These are phyloP conservation scores for Paramecium tetraurelia DNA, from an alignment of 73 alveolate species.

Conservation along the genomic window DNA sequence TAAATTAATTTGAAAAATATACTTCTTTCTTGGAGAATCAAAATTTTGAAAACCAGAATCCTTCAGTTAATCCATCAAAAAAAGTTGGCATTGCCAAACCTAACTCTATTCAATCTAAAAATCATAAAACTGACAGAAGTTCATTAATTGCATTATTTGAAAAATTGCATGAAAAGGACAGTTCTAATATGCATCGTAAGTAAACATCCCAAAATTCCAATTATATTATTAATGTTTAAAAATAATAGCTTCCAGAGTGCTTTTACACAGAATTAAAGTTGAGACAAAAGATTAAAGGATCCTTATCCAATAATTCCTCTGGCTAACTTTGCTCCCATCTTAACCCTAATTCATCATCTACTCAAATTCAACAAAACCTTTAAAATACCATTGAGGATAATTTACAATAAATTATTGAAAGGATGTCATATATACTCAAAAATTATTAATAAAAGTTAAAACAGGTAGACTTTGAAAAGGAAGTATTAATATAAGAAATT, in stretches of 20 bases:
- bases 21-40: background rate
- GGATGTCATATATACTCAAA: background rate
- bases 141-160: conserved; percentile 12
- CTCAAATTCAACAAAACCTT: background rate
- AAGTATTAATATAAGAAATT: conserved; percentile 1
- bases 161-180: background rate
- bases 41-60: background rate
- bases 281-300: background rate
- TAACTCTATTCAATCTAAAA: background rate
- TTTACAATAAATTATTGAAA: background rate
- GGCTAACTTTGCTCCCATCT: background rate
- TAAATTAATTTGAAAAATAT: background rate
- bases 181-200: background rate
- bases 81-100: background rate
- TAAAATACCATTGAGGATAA: background rate
- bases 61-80: background rate
- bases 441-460: background rate
- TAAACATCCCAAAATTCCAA: background rate
- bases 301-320: background rate
- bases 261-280: background rate
- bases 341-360: background rate
- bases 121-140: background rate
- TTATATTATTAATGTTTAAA: background rate
- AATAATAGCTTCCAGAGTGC: background rate
- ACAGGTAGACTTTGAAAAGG: background rate